Conservation (phyloP, 768 basidiomycete species). For the Hygrophorus russula region DNA sequence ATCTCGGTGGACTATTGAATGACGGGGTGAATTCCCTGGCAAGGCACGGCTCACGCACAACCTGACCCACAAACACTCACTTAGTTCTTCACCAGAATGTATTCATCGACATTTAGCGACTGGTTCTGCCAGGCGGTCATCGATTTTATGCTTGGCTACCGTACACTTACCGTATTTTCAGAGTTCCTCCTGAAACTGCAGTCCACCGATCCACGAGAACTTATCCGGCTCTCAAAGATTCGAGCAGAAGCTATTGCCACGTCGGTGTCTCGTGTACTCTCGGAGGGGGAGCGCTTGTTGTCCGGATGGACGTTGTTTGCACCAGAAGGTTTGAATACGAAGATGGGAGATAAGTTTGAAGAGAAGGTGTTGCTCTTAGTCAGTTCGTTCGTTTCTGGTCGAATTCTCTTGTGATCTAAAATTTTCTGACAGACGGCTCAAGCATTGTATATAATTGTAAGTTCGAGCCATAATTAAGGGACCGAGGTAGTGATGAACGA, state of each 20-base stretch:
- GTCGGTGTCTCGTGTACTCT: constrained; percentile 63
- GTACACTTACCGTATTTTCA: constrained; percentile 79
- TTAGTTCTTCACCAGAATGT: constrained; percentile 44
- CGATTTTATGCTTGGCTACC: constrained; percentile 82
- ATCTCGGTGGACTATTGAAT: constrained; percentile 82
- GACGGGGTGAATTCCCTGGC: constrained; percentile 94
- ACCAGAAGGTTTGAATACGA: constrained; percentile 65
- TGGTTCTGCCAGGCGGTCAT: constrained; percentile 98
- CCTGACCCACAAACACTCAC: not conserved
- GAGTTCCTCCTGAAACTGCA: constrained; percentile 86
- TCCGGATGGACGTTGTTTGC: constrained; percentile 91
- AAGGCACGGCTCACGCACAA: constrained; percentile 27
- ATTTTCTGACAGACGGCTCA: constrained; percentile 16
- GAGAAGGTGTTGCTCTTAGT: constrained; percentile 91
- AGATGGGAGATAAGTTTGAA: constrained; percentile 72
- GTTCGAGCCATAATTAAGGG: constrained; percentile 16
- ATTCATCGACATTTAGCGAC: constrained; percentile 82
- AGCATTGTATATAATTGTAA: constrained; percentile 73
- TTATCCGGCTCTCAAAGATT: constrained; percentile 81
- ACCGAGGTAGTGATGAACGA: not conserved
- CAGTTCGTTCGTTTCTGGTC: constrained; percentile 24
- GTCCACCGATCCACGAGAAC: constrained; percentile 85
- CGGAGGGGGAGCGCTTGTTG: constrained; percentile 65
- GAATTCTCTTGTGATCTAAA: constrained; percentile 7
- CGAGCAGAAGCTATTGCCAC: constrained; percentile 90